Conservation (phyloP, 2,329 filamentous ascomycete genomes). For the Berkeleyomyces basicola region DNA sequence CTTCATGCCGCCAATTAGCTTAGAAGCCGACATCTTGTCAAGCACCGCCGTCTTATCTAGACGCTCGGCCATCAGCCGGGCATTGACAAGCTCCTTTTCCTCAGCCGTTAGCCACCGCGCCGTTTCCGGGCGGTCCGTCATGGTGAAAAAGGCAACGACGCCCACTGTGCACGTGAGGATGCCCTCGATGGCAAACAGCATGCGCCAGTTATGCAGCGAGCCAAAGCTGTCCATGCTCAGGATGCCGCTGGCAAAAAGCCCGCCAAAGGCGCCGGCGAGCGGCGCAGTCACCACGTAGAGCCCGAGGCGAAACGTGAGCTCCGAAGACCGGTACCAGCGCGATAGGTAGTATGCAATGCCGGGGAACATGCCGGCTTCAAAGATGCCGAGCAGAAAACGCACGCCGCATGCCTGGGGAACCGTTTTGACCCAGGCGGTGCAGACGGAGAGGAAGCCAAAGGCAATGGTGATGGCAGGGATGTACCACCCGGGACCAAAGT, state of each 20-base stretch:
- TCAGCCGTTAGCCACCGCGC: constrained; percentile 48
- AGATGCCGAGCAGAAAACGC: constrained; percentile 49
- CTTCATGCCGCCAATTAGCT: constrained; percentile 41
- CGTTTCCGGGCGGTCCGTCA: constrained; percentile 53
- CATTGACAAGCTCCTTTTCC: constrained; percentile 49
- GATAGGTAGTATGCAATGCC: constrained; percentile 60
- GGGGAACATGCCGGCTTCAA: constrained; percentile 59
- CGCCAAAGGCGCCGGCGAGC: constrained; percentile 54
- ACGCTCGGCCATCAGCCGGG: constrained; percentile 50
- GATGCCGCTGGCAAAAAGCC: constrained; percentile 47
- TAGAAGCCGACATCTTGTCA: constrained; percentile 41
- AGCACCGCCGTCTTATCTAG: constrained; percentile 42
- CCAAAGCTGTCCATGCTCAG: constrained; percentile 43
- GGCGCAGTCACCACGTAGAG: constrained; percentile 57
- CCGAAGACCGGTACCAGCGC: constrained; percentile 53
- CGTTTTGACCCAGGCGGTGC: constrained; percentile 47
- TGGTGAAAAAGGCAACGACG: constrained; percentile 43
- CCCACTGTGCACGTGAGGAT: constrained; percentile 38
- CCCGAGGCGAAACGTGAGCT: constrained; percentile 49
- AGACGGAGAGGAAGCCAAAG: constrained; percentile 47
- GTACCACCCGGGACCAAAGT: constrained; percentile 55
- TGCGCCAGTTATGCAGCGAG: constrained; percentile 40
- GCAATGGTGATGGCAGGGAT: constrained; percentile 43
- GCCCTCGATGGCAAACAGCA: constrained; percentile 56
- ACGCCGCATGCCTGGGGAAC: constrained; percentile 38